Evolutionary conservation across 208 protist genomes (phyloP), one percentile per base, ranked within the genome.

Genomic region (Crithidia fasciculata): DNA sequence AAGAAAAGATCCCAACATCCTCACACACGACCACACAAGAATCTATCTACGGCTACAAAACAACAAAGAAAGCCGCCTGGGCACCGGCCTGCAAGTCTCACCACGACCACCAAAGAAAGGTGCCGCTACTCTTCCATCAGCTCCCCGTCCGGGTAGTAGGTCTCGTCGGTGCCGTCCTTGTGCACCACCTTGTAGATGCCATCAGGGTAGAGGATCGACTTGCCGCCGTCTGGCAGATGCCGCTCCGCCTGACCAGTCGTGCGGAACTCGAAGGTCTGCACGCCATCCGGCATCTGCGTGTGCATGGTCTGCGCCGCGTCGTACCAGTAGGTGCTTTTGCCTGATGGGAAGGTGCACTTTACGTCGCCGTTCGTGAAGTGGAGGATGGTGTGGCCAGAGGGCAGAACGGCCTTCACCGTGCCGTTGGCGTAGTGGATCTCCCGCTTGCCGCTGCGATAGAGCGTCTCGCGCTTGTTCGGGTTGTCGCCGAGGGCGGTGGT

Each of bases 181-280:
- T 88, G 73, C 18, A 97, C 88, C 5, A 93, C 67, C 74, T 97
- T 98, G 74, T 90, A 92, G 19, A 96, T 96, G 57, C 92, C 91
- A 61, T 98, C 95, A 0, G 94, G 92, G 72, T 98, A 98, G n/a
- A 96, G 68, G 59, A 98, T 97, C 58, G 97, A 91, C 81, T 98
- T 98, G 13, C 78, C 89, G n/a, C 95, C 94, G 61, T 96, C 86
- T 8, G 94, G 83, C 44, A 87, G 69, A 75, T 98, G 95, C 36
- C 88, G 85, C 74, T 98, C 96, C 39, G 88, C 87, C 75, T 98
- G 96, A 16, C 85, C 83, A 6, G 96, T 94, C 10, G 86, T 71
- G 44, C 91, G 83, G 80, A 98, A 98, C 75, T 95, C 84, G 76
- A 96, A 97, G 12, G 95, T 74, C 79, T 98, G 91, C 43, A 93